Base-by-base conservation (phyloP, 1,284 basidiomycete species). In the Phellopilus nigrolimitatus region DNA sequence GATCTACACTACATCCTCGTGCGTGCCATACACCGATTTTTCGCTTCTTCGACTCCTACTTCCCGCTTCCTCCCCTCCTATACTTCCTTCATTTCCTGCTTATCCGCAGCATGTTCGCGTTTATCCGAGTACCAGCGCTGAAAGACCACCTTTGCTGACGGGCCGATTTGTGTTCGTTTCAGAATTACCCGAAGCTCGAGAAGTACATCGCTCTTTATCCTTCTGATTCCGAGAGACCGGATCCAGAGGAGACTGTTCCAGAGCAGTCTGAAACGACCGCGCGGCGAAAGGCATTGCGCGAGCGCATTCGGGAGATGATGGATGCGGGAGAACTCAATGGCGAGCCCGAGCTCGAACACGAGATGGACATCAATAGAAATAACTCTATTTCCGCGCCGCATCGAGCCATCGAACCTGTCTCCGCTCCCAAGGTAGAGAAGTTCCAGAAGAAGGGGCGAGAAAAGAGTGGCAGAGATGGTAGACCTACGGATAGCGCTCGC, bases 181-280 rank as follows among this genome's bases (percentile, higher is more conserved):
- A 91, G 86, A 78, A 90, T 65, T 89, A 85, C 62, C 88, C 91
- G 3, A 91, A 87, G 67, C 72, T 78, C 17, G 78, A 83, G 62
- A 93, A 89, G 71, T 95, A 94, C 65, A 82, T 94, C 38, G 84
- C 91, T 2, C 72, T 95, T 31, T 93, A 91, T 64, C 89, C 91
- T 3, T 79, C 87, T 21, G 79, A 79, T 46, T 60, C 70, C 39
- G 66, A 67, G 45, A 65, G 69, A 52, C 17, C 2, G 13, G 34
- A 51, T 28, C 42, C 28, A 28, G 49, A 51, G 44, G 25, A 24
- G 15, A 22, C 28, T 31, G 49, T 44, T 3, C 13, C 49, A 10
- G 50, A 60, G 42, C 51, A 46, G 52, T 59, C 64, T 36, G 61
- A 64, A 46, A 71, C 78, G 2, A 70, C 80, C 45, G 61, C 67